Evolutionary conservation across 495 filamentous ascomycete genomes (phyloP).

Genomic region (Beverwykella pulmonaria): DNA sequence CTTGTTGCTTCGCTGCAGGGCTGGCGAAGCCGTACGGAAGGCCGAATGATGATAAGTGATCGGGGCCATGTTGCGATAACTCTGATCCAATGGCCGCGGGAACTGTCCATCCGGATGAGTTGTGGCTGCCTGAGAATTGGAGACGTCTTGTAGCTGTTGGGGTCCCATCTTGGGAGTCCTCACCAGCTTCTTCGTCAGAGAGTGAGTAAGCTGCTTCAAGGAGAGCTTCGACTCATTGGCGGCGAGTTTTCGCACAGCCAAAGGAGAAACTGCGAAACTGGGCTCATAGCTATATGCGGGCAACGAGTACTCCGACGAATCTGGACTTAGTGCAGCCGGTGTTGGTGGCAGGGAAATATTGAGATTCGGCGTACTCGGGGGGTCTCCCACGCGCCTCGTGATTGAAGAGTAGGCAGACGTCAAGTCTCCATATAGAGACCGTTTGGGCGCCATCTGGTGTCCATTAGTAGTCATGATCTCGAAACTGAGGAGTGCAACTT

Average conservation of each 20-base stretch:
- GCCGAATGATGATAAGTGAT: neutral
- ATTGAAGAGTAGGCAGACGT: constrained; percentile 26
- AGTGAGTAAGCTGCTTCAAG: constrained; percentile 13
- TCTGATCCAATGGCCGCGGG: constrained; percentile 20
- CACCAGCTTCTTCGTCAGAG: constrained; percentile 7
- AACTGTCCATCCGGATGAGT: constrained; percentile 2
- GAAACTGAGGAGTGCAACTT: neutral
- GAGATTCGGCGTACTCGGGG: neutral
- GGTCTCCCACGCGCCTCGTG: neutral
- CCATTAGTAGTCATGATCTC: neutral
- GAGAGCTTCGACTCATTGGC: constrained; percentile 21
- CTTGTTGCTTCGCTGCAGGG: neutral
- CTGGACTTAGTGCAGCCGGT: constrained; percentile 13
- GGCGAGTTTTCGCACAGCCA: neutral
- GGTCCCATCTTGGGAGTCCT: neutral
- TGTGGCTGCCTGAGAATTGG: neutral
- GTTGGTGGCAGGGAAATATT: constrained; percentile 15
- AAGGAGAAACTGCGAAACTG: constrained; percentile 6
- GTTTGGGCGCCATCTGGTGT: constrained; percentile 21
- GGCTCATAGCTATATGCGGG: constrained; percentile 4
- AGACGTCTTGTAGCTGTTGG: constrained; percentile 9
- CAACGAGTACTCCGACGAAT: constrained; percentile 12
- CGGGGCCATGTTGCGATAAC: neutral
- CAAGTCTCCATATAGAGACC: constrained; percentile 28
- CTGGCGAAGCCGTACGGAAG: neutral